Percentiles rank a stretch among this genome's conserved stretches.
Conservation (phyloP, 2,329 filamentous ascomycete genomes). For the Sporothrix globosa region DNA sequence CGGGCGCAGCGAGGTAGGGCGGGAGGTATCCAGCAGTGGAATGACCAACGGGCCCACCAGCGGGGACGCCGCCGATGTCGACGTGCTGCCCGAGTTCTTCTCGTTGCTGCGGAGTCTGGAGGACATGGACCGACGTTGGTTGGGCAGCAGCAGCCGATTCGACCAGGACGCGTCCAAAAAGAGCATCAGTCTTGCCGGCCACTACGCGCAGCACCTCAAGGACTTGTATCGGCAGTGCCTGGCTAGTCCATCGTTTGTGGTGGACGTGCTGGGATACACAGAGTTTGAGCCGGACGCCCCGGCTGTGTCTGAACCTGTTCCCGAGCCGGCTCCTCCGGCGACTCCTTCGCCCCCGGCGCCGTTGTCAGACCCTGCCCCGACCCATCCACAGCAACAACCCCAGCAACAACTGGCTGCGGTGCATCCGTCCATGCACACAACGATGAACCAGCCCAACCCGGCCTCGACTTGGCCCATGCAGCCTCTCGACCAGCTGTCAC, state of each 20-base stretch:
- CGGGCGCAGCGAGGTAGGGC: constrained; percentile 32
- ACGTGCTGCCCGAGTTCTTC: constrained; percentile 36
- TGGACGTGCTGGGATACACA: constrained; percentile 31
- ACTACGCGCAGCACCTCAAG: constrained; percentile 31
- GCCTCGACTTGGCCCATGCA: constrained; percentile 26
- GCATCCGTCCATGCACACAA: neutral
- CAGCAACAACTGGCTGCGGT: neutral
- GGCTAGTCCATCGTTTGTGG: neutral
- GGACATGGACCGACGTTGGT: constrained; percentile 34
- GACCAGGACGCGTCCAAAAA: neutral
- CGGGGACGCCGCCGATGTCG: neutral
- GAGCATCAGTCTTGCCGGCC: constrained; percentile 26
- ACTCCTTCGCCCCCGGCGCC: neutral
- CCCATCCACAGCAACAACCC: too few relatives aligned
- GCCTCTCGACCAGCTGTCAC: constrained; percentile 15
- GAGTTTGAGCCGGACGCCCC: constrained; percentile 2
- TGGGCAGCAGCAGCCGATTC: constrained; percentile 14
- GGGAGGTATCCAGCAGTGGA: too few relatives aligned
- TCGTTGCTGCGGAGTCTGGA: constrained; percentile 33
- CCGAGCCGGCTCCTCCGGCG: neutral
- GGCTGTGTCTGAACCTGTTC: neutral
- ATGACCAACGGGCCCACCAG: too few relatives aligned
- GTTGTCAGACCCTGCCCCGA: neutral
- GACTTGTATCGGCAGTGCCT: constrained; percentile 29
- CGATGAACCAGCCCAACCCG: neutral